Evolutionary conservation across 164 flowering plant genomes (phyloP).

Genomic region (Taxillus chinensis): DNA sequence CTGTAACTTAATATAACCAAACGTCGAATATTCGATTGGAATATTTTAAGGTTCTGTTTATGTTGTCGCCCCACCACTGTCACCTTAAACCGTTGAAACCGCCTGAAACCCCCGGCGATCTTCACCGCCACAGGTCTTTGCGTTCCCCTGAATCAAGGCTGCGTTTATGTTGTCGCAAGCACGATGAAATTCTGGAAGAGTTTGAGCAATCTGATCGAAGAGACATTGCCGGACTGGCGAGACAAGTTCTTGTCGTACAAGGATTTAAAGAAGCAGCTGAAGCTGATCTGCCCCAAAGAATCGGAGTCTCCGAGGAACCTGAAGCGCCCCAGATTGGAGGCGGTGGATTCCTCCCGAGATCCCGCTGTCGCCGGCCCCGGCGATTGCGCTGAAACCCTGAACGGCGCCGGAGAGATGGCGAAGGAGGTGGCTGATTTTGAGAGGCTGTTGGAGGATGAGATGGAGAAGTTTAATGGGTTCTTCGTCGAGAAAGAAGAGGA

Average conservation of each 20-base stretch:
- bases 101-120: not conserved
- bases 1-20: too few species aligned
- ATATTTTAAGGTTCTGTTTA: too few species aligned
- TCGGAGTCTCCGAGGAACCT: not conserved
- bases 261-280: constrained; percentile 38
- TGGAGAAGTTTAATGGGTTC: constrained; percentile 40
- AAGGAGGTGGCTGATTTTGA: constrained; percentile 30
- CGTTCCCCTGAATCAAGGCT: not conserved
- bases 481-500: constrained; percentile 39
- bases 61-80: too few species aligned
- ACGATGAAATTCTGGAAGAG: constrained; percentile 43
- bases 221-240: constrained; percentile 46
- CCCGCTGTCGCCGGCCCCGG: not conserved
- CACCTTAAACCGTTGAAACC: too few species aligned
- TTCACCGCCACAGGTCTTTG: not conserved
- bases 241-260: constrained; percentile 50
- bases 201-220: constrained; percentile 24
- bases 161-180: not conserved
- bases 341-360: not conserved
- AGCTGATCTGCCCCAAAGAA: constrained; percentile 23
- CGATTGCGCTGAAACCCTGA: not conserved
- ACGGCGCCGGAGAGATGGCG: constrained; percentile 9
- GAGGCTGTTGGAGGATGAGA: constrained; percentile 30
- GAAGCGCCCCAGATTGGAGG: constrained; percentile 19
- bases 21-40: too few species aligned